These are phyloP conservation scores for Calocybe indica DNA, from an alignment of 768 basidiomycete genomes.

Conservation along the genomic window DNA sequence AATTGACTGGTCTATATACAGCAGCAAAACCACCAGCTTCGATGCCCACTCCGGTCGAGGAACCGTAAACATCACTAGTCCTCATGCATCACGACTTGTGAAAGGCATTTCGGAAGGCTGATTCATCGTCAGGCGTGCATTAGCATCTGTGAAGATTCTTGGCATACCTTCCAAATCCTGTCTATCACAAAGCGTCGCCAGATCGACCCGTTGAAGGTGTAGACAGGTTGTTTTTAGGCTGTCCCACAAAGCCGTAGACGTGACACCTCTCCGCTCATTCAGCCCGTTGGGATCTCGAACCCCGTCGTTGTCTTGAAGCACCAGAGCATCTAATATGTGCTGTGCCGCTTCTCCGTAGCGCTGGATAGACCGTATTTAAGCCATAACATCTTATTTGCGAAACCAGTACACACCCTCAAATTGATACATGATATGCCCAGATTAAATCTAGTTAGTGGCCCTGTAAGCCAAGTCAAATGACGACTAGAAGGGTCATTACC, in stretches of 20 bases:
- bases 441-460: constrained; percentile 53
- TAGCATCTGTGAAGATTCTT: background rate
- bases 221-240: constrained; percentile 78
- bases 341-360: constrained; percentile 83
- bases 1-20: no score
- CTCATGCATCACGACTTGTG: constrained; percentile 8
- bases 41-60: background rate
- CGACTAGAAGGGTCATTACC: constrained; percentile 33
- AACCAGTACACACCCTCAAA: constrained; percentile 50
- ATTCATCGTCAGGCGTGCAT: background rate
- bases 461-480: constrained; percentile 21
- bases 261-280: constrained; percentile 62
- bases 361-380: constrained; percentile 26
- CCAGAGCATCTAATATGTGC: constrained; percentile 83
- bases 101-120: constrained; percentile 27
- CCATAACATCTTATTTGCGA: constrained; percentile 1
- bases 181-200: constrained; percentile 67
- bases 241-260: constrained; percentile 80
- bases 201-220: constrained; percentile 73
- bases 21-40: background rate
- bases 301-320: constrained; percentile 83
- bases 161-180: constrained; percentile 60
- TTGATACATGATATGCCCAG: constrained; percentile 91
- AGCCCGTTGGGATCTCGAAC: constrained; percentile 38
- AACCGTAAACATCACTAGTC: constrained; percentile 2